Evolutionary conservation across 2,329 filamentous ascomycete genomes (phyloP).

Genomic region (Periconia macrospinosa): DNA sequence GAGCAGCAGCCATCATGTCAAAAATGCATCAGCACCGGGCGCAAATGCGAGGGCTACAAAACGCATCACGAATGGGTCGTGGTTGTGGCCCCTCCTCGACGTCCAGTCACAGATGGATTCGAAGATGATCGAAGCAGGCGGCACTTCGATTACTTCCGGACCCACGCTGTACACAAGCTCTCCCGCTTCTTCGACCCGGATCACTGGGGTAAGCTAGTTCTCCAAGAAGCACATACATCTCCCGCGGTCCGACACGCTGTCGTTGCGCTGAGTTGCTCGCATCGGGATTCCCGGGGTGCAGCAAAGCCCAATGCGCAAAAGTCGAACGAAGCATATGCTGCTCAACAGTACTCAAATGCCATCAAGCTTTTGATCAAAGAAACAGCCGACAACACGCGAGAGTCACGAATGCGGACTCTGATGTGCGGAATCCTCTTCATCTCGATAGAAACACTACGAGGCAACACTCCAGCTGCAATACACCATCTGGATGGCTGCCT

Average conservation of each 20-base stretch:
- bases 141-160: constrained; percentile 21
- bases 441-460: constrained; percentile 15
- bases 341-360: constrained; percentile 17
- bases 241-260: constrained; percentile 16
- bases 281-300: constrained; percentile 13
- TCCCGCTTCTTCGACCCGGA: constrained; percentile 16
- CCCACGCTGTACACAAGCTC: constrained; percentile 13
- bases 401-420: constrained; percentile 9
- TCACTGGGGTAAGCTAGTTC: constrained; percentile 12
- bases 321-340: constrained; percentile 12
- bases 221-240: constrained; percentile 13
- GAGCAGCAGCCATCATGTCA: constrained; percentile 16
- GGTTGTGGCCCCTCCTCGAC: constrained; percentile 14
- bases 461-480: constrained; percentile 12
- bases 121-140: constrained; percentile 17
- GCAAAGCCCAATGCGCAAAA: constrained; percentile 1
- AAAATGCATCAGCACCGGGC: constrained; percentile 16
- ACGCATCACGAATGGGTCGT: constrained; percentile 16
- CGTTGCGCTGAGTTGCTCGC: constrained; percentile 16
- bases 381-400: constrained; percentile 8
- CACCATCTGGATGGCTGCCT: constrained; percentile 16
- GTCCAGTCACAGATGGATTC: constrained; percentile 15
- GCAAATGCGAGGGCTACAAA: constrained; percentile 20
- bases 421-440: constrained; percentile 21
- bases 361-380: constrained; percentile 17